Conservation (phyloP, 768 basidiomycete genomes). For the Lactarius indigo region DNA sequence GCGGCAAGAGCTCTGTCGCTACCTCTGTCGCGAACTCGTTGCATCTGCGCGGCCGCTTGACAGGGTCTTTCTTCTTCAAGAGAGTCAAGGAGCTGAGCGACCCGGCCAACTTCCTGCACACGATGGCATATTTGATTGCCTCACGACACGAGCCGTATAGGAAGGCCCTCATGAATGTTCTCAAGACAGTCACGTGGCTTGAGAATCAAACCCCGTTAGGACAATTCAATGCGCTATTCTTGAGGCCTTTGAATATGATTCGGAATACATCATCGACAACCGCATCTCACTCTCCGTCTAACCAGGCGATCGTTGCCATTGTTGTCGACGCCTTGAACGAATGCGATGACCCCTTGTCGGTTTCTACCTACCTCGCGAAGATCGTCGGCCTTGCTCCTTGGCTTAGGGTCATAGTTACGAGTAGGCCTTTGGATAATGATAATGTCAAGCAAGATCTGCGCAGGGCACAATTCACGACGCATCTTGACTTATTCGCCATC, state of each 20-base stretch:
- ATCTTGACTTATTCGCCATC: neutral
- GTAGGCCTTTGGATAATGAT: neutral
- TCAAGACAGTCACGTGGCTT: neutral
- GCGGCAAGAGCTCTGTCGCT: neutral
- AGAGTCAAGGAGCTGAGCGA: neutral
- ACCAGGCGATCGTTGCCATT: neutral
- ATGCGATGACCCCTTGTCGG: neutral
- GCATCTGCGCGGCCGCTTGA: neutral
- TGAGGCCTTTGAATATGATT: neutral
- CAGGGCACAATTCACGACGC: neutral
- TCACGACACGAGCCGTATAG: neutral
- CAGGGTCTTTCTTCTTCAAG: neutral
- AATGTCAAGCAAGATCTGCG: neutral
- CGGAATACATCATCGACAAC: neutral
- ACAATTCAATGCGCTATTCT: neutral
- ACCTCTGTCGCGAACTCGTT: neutral
- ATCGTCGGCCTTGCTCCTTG: neutral
- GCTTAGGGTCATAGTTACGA: neutral
- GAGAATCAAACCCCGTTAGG: neutral
- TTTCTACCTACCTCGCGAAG: neutral
- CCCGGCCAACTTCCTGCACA: neutral
- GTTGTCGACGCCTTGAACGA: neutral
- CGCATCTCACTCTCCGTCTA: neutral
- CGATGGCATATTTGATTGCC: neutral
- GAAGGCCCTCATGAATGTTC: neutral